Evolutionary conservation across 1,139 yeast species (phyloP).

Genomic region (Sugiyamaella grinbergsii): DNA sequence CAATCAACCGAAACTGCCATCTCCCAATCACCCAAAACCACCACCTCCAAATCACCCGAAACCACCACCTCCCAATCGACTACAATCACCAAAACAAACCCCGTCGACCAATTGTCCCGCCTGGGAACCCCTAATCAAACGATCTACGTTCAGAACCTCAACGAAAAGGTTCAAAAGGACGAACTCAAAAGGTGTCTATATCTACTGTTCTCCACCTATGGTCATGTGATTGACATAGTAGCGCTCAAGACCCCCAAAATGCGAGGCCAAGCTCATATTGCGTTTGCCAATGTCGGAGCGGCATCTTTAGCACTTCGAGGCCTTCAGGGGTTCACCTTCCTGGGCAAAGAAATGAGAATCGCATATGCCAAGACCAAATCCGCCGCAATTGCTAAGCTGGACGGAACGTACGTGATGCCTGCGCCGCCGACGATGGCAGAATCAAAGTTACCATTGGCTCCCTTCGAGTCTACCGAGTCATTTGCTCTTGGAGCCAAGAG

Average conservation of each 20-base stretch:
- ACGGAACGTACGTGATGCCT: slow-evolving; percentile 37
- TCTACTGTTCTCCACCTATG: slow-evolving; percentile 64
- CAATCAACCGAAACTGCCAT: background rate
- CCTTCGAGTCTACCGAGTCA: slow-evolving; percentile 23
- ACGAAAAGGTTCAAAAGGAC: slow-evolving; percentile 56
- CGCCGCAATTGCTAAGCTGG: slow-evolving; percentile 38
- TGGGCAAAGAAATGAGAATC: slow-evolving; percentile 58
- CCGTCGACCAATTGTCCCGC: too few species aligned
- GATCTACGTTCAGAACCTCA: slow-evolving; percentile 64
- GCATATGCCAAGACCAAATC: slow-evolving; percentile 49
- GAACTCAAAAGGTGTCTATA: slow-evolving; percentile 59
- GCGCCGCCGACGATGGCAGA: slow-evolving; percentile 24
- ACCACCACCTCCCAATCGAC: background rate
- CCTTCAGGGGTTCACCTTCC: slow-evolving; percentile 53
- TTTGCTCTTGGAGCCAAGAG: slow-evolving; percentile 18
- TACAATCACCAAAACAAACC: background rate
- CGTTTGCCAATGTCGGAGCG: slow-evolving; percentile 52
- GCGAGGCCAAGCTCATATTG: slow-evolving; percentile 80
- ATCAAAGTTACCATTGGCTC: slow-evolving; percentile 28
- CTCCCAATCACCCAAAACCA: background rate
- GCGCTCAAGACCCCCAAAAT: slow-evolving; percentile 51
- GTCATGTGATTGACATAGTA: slow-evolving; percentile 63
- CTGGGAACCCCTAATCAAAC: slow-evolving; percentile 50
- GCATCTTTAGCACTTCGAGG: slow-evolving; percentile 58
- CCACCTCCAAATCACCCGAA: background rate